Evolutionary conservation across 192 early-diverging fungal species (phyloP), one percentile per base, ranked within the genome.

Genomic region (Backusella luteola): DNA sequence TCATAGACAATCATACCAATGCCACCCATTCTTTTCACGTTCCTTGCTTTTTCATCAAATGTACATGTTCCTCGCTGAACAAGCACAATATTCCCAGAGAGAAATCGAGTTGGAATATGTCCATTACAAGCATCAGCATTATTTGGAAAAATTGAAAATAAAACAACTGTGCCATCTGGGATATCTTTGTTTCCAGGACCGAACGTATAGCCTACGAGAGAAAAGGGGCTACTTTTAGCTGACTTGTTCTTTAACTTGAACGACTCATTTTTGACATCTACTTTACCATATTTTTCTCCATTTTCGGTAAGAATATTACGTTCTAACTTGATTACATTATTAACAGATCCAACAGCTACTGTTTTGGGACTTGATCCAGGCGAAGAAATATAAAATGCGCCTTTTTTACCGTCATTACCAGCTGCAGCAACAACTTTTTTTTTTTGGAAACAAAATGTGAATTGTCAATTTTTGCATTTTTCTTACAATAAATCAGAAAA

Each of bases 11-110:
- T 78, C 8, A 91, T 87, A 35, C 80, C 93, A 26, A 85, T 74
- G 0, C 92, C 93, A 34, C 91, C 91, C 14, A 89, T 87, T 7
- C 36, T 72, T 32, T 84, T 81, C 0, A 90, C 90, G 66, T 86
- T 82, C 0, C 41, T 71, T 4, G 89, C 78, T 82, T 96, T 96
- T 42, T 85, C 79, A 6, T 82, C 84, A 79, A 93, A 93, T 0
- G 83, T 86, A 71, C 94, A 96, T n/a, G 73, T 80, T 6, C 93
- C 93, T 49, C 93, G 90, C 38, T 89, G 88, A 67, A 94, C 83
- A 49, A 96, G 76, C 17, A 85, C 84, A 23, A 92, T 86, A 71
- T 91, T 85, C 0, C 84, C 85, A 0, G 32, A 72, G 36, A 92
- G 73, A 67, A 74, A 71, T 12, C 39, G 59, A 3, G 59, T 67